Base-by-base conservation (phyloP, 2,329 filamentous ascomycete species). In the Dactylellina cionopaga region DNA sequence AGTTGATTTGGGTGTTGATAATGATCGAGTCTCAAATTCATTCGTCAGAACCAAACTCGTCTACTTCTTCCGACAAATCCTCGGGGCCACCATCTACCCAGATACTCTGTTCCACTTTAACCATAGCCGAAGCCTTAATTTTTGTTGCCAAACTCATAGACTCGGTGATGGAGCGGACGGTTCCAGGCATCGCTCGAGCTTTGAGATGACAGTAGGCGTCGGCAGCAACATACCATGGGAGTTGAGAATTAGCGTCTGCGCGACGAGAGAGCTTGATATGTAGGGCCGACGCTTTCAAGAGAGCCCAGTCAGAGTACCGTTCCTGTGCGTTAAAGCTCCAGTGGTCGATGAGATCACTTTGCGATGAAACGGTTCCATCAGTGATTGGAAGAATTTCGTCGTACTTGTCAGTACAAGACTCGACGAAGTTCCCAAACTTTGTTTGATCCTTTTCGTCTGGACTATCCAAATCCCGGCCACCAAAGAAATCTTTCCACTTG, bases 211-310 rank as follows among this genome's bases (percentile, higher is more conserved):
- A 60, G 2, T 27, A 15, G 1, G 39, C 27, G 7, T 44, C 39
- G 9, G 31, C 43, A 2, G 56, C 56, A 13, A 60, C 17, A 27
- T 17, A 24, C 56, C 56, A 60, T 9, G 43, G 19, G 7, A 60
- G 33, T 10, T 22, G 7, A 3, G 33, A 10, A 3, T 3, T 17
- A 0, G 19, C 25, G 25, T 55, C 35, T 10, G 22, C 29, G 19
- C 10, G 17, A 4, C 22, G 7, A 19, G 13, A 15, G 4, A 2
- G 3, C 15, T 43, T 43, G 9, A 2, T 17, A 19, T 60, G n/a
- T 6, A 39, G 11, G 5, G 19, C 19, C 3, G 29, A 44, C 3
- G 31, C 29, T 31, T 60, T 60, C 10, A 51, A n/a, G 13, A 44
- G 43, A 13, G 35, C 37, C 56, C 56, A 60, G 1, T 60, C 27